These are phyloP conservation scores for Leucoagaricus sp. DNA, from an alignment of 1,284 basidiomycete genomes.

Conservation along the genomic window DNA sequence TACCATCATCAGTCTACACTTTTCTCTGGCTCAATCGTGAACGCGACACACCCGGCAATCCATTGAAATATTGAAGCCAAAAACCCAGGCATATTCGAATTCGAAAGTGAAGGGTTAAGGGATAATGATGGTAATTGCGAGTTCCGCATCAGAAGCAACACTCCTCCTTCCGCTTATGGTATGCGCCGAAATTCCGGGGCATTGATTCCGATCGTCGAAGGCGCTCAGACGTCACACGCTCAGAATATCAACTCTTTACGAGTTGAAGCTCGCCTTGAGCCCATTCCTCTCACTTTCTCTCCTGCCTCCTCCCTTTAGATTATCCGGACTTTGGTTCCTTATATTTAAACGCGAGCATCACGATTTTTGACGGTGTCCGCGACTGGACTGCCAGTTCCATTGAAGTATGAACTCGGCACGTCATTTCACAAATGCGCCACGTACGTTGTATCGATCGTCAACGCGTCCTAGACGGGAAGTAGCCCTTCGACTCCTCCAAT, in stretches of 20 bases:
- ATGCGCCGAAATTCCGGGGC: neutral
- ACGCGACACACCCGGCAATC: constrained; percentile 54
- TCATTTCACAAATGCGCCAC: neutral
- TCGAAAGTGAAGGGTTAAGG: constrained; percentile 1
- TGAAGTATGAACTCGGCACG: too few species aligned
- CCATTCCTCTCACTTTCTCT: neutral
- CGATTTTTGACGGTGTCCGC: too few species aligned
- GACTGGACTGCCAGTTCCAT: too few species aligned
- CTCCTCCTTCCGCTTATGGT: neutral
- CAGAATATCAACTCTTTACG: neutral
- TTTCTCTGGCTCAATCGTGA: neutral
- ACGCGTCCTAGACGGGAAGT: neutral
- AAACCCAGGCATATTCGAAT: constrained; percentile 51
- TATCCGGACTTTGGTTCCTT: neutral
- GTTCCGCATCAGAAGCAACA: constrained; percentile 7
- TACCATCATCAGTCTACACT: neutral
- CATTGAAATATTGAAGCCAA: constrained; percentile 70
- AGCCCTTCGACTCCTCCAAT: neutral
- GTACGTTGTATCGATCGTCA: neutral
- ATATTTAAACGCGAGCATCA: too few species aligned
- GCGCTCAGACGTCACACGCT: neutral
- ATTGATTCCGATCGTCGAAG: neutral
- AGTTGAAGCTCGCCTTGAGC: neutral
- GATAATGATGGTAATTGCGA: neutral
- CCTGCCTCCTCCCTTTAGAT: constrained; percentile 15